These are phyloP conservation scores for Hanseniaspora pseudoguilliermondii DNA, from an alignment of 805 yeast genomes.

Conservation along the genomic window DNA sequence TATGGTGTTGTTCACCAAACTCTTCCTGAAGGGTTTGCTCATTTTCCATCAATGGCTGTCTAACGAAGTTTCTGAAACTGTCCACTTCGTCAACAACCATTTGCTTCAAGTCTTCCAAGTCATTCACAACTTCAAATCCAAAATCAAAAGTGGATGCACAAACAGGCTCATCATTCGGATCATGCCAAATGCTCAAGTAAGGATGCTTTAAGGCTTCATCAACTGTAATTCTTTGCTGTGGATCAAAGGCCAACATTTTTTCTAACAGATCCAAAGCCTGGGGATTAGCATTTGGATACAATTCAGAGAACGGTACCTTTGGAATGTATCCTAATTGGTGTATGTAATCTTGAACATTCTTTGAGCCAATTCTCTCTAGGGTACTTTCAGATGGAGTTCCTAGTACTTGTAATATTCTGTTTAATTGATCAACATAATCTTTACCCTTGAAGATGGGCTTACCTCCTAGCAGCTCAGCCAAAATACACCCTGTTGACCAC, in stretches of 20 bases:
- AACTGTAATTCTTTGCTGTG: constrained; percentile 69
- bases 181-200: constrained; percentile 80
- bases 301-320: constrained; percentile 51
- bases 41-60: constrained; percentile 53
- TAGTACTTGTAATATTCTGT: constrained; percentile 68
- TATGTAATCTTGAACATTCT: constrained; percentile 84
- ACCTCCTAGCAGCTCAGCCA: constrained; percentile 87
- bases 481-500: constrained; percentile 96
- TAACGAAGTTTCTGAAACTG: constrained; percentile 64
- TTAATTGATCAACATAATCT: constrained; percentile 90
- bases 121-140: constrained; percentile 73
- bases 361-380: constrained; percentile 58
- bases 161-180: constrained; percentile 79
- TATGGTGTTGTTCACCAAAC: constrained; percentile 13
- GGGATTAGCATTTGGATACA: constrained; percentile 81
- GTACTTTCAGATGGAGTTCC: constrained; percentile 86
- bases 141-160: constrained; percentile 77
- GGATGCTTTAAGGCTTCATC: constrained; percentile 84
- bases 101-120: constrained; percentile 57
- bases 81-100: constrained; percentile 73
- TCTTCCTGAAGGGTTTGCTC: constrained; percentile 19
- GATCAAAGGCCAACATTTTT: constrained; percentile 76
- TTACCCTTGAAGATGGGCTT: constrained; percentile 87
- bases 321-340: constrained; percentile 74
- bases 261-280: constrained; percentile 70